Evolutionary conservation across 768 basidiomycete species (phyloP).

Genomic region (Trametes gibbosa): DNA sequence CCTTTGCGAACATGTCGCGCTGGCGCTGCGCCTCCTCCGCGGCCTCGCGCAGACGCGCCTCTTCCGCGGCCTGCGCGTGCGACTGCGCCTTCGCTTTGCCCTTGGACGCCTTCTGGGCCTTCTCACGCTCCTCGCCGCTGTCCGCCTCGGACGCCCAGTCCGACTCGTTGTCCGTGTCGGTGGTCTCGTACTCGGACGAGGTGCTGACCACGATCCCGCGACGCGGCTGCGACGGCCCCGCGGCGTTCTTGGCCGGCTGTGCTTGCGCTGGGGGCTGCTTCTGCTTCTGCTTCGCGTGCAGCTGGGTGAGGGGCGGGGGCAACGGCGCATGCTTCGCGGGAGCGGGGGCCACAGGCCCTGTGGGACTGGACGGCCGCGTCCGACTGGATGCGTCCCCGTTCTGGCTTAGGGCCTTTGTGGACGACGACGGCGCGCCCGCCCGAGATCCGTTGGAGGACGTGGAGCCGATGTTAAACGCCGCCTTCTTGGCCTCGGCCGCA

Average conservation of each 20-base stretch:
- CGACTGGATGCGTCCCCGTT: conserved; percentile 19
- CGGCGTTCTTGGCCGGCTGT: not conserved
- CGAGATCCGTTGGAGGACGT: conserved; percentile 49
- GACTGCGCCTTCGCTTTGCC: not conserved
- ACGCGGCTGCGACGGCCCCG: conserved; percentile 20
- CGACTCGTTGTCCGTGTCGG: conserved; percentile 51
- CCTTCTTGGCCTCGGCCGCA: conserved; percentile 21
- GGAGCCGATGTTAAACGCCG: conserved; percentile 58
- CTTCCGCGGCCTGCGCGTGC: conserved; percentile 15
- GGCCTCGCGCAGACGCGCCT: conserved; percentile 46
- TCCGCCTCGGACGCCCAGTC: conserved; percentile 60
- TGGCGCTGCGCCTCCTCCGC: conserved; percentile 62
- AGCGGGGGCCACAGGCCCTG: not conserved
- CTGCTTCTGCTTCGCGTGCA: too few relatives aligned
- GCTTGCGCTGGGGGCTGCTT: too few relatives aligned
- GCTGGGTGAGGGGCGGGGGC: not conserved
- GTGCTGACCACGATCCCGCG: conserved; percentile 45
- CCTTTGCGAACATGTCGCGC: conserved; percentile 71
- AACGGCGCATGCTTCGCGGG: not conserved
- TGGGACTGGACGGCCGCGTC: conserved; percentile 15
- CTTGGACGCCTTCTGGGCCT: conserved; percentile 18
- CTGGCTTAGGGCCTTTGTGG: conserved; percentile 13
- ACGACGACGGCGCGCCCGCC: not conserved
- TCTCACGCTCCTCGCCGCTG: conserved; percentile 33
- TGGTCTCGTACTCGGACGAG: conserved; percentile 52